Evolutionary conservation across 768 basidiomycete species (phyloP), one percentile per base, ranked within the genome.

Genomic region (Mycena vitilis): DNA sequence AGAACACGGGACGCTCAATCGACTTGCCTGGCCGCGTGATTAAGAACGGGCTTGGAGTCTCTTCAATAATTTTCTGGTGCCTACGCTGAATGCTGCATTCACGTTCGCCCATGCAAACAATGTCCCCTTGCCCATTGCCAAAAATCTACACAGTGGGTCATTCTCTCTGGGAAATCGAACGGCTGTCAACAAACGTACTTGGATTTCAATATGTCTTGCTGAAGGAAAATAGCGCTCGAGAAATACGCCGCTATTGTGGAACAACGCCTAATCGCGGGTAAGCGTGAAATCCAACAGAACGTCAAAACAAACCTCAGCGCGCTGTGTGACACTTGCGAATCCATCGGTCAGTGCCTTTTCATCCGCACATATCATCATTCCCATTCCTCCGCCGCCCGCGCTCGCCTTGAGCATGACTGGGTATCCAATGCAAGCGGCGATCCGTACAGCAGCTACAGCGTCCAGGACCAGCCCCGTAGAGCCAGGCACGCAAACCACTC

Each of bases 31-130:
- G 81, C 75, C 83, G 79, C 4, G 72, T 60, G 1, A 75, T 60
- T 47, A 88, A 80, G 73, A 89, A 91, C 0, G 90, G 88, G 70
- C 88, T 89, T 0, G 89, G 88, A 5, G 86, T 83, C 72, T 92
- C 91, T 70, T 93, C 91, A 25, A 93, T 86, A 4, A 93, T 84
- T 74, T 93, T 93, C 75, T 93, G 91, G 70, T 91, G 88, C 37
- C 91, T 78, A 37, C 91, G 80, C 73, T 93, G 91, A 11, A 90
- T 77, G 55, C 88, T 90, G 71, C 91, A 91, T 75, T 93, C 91
- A 16, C 91, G 82, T 73, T 92, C 91, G 44, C 88, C 88, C 81
- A 91, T 85, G 70, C 91, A 88, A 6, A 91, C 78, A 13, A 86
- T 87, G 51, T 86, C 79, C 4, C 88, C 88, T 0, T 75, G 47